Evolutionary conservation across 768 basidiomycete genomes (phyloP), one percentile per base, ranked within the genome.

Genomic region (Astraeus odoratus): DNA sequence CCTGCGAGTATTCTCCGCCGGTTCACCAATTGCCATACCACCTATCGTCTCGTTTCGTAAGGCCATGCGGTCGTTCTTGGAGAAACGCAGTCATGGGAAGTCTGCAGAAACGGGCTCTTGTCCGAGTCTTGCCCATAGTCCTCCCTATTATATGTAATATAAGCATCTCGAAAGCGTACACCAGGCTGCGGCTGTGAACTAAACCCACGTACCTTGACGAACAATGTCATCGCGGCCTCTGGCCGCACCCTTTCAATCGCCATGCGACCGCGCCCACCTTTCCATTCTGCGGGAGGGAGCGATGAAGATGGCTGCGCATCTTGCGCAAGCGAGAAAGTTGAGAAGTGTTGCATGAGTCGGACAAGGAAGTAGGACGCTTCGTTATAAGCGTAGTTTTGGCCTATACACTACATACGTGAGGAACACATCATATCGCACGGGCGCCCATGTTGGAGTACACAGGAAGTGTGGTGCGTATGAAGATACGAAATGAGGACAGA

Each of bases 321-420:
- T 20, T 72, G 58, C 1, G 79, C 76, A 27, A 87, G 63, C 13
- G 74, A 69, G 50, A 86, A 77, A 3, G 70, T 65, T 49, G 78
- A 75, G 50, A 78, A 85, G 19, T 70, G 72, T 55, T 87, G 85
- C 40, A 87, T 64, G 27, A 87, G 64, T 24, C 80, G 71, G 8
- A 80, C 77, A 34, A 86, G 73, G 61, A 86, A 78, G 56, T 77
- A 86, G n/a, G 81, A 77, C 39, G 79, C 78, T 63, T 86, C 80
- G 57, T 85, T 85, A 54, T 81, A 81, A 5, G 84, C 85, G 47
- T 86, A 86, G 53, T 84, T 80, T 57, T 83, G 80, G 9, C 81
- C 81, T 16, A 86, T 61, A 53, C 83, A 85, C 82, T 85, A 27
- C 47, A 39, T 19, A 40, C 33, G 54, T 30, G 41, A n/a, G n/a